Base-by-base conservation (phyloP, 768 basidiomycete genomes). In the Tulasnella sp. region DNA sequence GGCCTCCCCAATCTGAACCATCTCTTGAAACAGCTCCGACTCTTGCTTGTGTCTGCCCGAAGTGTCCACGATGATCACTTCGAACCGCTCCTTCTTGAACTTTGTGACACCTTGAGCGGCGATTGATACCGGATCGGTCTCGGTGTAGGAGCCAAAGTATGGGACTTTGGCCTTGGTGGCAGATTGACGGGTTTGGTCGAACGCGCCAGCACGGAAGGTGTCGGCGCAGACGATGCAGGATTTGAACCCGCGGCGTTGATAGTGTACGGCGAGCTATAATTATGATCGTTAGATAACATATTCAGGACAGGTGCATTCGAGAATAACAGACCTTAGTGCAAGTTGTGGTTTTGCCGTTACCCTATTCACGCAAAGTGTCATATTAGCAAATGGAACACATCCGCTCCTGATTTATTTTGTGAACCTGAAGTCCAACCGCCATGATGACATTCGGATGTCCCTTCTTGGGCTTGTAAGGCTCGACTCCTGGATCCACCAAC, bases 161-260 rank as follows among this genome's bases (percentile, higher is more conserved):
- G 96, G 92, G 12, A 99, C 91, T 70, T 97, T 98, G 41, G 96
- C 96, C 71, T 96, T 94, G 12, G 92, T 96, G 19, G 96, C 94
- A 51, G 94, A 97, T 74, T 99, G 96, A 68, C 96, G 85, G 10
- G 96, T 91, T 71, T 99, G 96, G 72, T 99, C 96, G 72, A 99
- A 99, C 38, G 96, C 96, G 53, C 96, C 96, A 2, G 96, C 96
- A 73, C 96, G 88, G 77, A 99, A 99, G 0, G 96, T 99, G 71
- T 99, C 96, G 21, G 96, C 96, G 67, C 96, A 99, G 64, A 99
- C 94, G 55, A 99, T 92, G 62, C 85, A 90, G 11, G 93, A 87
- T 70, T 94, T 92, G 78, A 97, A 89, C 5, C 96, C 96, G 63
- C 93, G 84, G 67, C 89, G 87, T 70, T 94, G 92, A 70, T 97